Evolutionary conservation across 2,329 filamentous ascomycete genomes (phyloP).

Genomic region (Kalmusia sp.): DNA sequence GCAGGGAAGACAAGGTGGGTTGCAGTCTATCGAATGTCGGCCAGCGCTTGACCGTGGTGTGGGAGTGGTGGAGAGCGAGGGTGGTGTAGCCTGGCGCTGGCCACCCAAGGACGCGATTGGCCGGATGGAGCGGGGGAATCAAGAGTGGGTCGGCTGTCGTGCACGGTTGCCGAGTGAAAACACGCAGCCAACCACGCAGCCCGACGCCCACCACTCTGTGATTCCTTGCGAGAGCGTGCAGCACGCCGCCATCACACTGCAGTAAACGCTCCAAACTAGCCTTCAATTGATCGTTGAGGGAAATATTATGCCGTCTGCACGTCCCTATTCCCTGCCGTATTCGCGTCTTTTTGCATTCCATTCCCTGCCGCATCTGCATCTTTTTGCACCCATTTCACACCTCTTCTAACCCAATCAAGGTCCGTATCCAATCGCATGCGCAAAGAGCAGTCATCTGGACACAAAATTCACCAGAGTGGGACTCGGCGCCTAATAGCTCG

Average conservation of each 20-base stretch:
- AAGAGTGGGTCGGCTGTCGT: conserved; percentile 20
- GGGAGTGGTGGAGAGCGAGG: conserved; percentile 40
- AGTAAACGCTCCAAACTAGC: conserved; percentile 20
- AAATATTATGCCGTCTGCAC: conserved; percentile 19
- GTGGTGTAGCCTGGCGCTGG: conserved; percentile 33
- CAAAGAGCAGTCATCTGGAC: conserved; percentile 22
- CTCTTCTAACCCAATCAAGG: conserved; percentile 15
- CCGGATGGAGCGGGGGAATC: conserved; percentile 28
- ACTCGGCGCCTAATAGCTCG: conserved; percentile 42
- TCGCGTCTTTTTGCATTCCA: conserved; percentile 41
- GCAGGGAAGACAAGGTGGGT: conserved; percentile 33
- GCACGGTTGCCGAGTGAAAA: conserved; percentile 37
- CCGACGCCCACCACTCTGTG: conserved; percentile 30
- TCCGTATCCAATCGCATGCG: conserved; percentile 25
- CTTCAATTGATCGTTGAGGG: conserved; percentile 5
- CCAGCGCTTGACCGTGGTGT: conserved; percentile 43
- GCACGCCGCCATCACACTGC: conserved; percentile 41
- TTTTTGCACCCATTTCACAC: conserved; percentile 42
- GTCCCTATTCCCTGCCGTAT: conserved; percentile 31
- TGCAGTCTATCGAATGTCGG: conserved; percentile 44
- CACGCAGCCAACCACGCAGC: conserved; percentile 32
- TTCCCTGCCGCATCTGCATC: conserved; percentile 21
- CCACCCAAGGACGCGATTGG: conserved; percentile 24
- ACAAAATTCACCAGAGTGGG: conserved; percentile 39
- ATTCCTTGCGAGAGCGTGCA: conserved; percentile 33